Percentiles rank a stretch among this genome's conserved stretches.
These are phyloP conservation scores for Globisporangium apiculatum DNA, from an alignment of 352 stramenopile species.

Conservation along the genomic window DNA sequence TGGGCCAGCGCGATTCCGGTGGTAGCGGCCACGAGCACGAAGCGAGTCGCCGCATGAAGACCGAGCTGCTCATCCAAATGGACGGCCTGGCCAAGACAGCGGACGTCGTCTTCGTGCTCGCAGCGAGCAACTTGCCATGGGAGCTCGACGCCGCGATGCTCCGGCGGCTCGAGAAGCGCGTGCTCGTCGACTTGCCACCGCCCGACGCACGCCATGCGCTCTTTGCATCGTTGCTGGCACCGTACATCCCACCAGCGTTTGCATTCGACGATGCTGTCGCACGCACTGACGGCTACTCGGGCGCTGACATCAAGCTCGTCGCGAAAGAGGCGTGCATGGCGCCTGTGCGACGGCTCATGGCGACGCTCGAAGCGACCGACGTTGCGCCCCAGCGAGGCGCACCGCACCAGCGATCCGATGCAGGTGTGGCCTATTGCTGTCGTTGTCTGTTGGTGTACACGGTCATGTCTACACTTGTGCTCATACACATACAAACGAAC, in stretches of 20 bases:
- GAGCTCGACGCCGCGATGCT: constrained; percentile 78
- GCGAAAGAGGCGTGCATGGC: constrained; percentile 84
- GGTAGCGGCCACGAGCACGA: constrained; percentile 74
- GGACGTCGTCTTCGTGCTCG: constrained; percentile 79
- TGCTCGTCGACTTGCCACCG: constrained; percentile 70
- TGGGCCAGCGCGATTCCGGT: constrained; percentile 77
- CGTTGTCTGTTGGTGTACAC: too few relatives aligned
- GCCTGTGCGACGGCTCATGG: constrained; percentile 66
- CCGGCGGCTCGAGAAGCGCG: constrained; percentile 74
- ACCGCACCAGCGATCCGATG: constrained; percentile 7
- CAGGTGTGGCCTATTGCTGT: not conserved
- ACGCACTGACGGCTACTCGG: constrained; percentile 69
- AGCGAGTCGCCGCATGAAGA: constrained; percentile 83
- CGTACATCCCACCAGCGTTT: constrained; percentile 49
- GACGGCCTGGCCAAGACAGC: constrained; percentile 72
- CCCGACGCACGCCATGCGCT: constrained; percentile 45
- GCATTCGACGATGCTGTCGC: constrained; percentile 40
- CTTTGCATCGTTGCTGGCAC: constrained; percentile 49
- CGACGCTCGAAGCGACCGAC: constrained; percentile 43
- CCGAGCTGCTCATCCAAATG: constrained; percentile 85
- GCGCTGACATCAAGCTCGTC: constrained; percentile 80
- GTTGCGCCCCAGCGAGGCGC: constrained; percentile 8
- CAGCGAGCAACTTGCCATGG: constrained; percentile 79
- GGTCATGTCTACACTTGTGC: not conserved
- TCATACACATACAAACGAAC: not conserved